These are phyloP conservation scores for Blepharisma stoltei DNA, from an alignment of 73 alveolate species.

Conservation along the genomic window DNA sequence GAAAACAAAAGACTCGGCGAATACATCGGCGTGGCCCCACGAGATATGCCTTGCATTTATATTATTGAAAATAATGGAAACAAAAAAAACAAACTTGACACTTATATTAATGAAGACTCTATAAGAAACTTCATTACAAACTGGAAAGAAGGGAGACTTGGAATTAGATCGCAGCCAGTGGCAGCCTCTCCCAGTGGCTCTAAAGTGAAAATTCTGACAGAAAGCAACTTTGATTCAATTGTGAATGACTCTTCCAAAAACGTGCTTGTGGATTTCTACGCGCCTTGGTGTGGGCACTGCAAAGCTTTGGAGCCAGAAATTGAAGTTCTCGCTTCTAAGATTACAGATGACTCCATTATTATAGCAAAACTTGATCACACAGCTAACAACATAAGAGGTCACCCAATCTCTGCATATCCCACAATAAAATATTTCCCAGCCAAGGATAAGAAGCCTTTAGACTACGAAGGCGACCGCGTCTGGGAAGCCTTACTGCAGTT, in stretches of 20 bases:
- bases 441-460: background rate
- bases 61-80: constrained; percentile 65
- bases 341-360: constrained; percentile 61
- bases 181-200: constrained; percentile 74
- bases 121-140: constrained; percentile 55
- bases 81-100: constrained; percentile 61
- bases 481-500: background rate
- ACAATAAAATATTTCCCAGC: constrained; percentile 67
- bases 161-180: constrained; percentile 78
- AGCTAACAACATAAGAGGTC: constrained; percentile 78
- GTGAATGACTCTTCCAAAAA: constrained; percentile 78
- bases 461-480: background rate
- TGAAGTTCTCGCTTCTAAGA: constrained; percentile 80
- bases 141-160: constrained; percentile 66
- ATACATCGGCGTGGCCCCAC: constrained; percentile 68
- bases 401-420: constrained; percentile 79
- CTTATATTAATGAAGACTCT: constrained; percentile 58
- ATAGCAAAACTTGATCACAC: constrained; percentile 93
- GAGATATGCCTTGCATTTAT: constrained; percentile 67
- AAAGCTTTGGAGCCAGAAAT: constrained; percentile 87
- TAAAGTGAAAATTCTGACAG: constrained; percentile 87
- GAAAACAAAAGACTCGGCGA: constrained; percentile 80
- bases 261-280: constrained; percentile 61
- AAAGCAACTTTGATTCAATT: constrained; percentile 82
- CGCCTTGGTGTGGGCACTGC: constrained; percentile 77